A percentile compares a stretch with the other conserved stretches of the same genome.
phyloP scores from a whole-genome alignment of 345 rosid genomes.

The Tarenaya hassleriana region DNA sequence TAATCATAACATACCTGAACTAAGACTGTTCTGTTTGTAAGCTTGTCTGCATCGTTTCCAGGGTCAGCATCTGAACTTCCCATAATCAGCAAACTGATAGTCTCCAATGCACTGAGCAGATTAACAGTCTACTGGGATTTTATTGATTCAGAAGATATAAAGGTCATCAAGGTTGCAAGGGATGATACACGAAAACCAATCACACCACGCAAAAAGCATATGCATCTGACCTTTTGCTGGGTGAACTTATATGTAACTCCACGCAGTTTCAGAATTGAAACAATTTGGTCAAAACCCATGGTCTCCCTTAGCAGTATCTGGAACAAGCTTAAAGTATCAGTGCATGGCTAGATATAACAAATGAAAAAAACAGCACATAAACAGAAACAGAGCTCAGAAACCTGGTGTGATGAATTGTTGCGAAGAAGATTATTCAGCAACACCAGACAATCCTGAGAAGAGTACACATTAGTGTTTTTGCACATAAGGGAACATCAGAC shows the following conservation, averaged over 20 bases:
- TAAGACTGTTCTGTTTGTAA: slow-evolving; percentile 71
- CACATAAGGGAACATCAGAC: slow-evolving; percentile 12
- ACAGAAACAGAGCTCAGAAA: slow-evolving; percentile 23
- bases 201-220: slow-evolving; percentile 10
- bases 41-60: slow-evolving; percentile 68
- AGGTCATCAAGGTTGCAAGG: slow-evolving; percentile 36
- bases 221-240: slow-evolving; percentile 91
- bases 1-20: slow-evolving; percentile 62
- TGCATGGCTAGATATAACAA: slow-evolving; percentile 12
- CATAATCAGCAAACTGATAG: slow-evolving; percentile 69
- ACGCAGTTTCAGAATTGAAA: slow-evolving; percentile 68
- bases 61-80: slow-evolving; percentile 66
- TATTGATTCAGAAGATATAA: slow-evolving; percentile 36
- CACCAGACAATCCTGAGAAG: slow-evolving; percentile 80
- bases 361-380: slow-evolving; percentile 1
- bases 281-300: slow-evolving; percentile 76
- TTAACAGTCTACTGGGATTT: slow-evolving; percentile 94
- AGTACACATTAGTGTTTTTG: slow-evolving; percentile 4
- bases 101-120: slow-evolving; percentile 75
- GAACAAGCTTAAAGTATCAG: slow-evolving; percentile 26
- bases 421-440: slow-evolving; percentile 88
- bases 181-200: slow-evolving; percentile 12
- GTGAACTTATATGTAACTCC: slow-evolving; percentile 79
- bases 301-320: slow-evolving; percentile 90
- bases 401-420: slow-evolving; percentile 86